Evolutionary conservation across 345 rosid species (phyloP), one percentile per base, ranked within the genome.

Genomic region (Salix arbutifolia): DNA sequence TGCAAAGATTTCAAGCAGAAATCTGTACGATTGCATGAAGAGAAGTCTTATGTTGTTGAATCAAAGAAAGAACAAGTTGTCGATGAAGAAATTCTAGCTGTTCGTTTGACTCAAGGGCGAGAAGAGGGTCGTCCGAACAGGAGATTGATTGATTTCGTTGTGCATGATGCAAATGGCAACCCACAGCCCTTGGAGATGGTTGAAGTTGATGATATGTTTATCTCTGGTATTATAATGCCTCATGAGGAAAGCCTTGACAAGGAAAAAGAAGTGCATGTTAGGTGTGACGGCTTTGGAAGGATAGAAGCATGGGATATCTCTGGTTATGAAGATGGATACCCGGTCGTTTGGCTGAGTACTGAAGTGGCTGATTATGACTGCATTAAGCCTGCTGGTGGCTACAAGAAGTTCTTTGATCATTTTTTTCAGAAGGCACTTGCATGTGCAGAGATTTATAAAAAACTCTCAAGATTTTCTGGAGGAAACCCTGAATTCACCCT

Each of bases 1-100:
- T 88, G 93, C 74, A 74, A 82, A 7, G 67, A 85, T 83, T 89
- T 92, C 72, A 94, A 86, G 85, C 93, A 94, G 66, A 92, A 85
- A 70, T 72, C 90, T 5, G 48, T 85, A 7, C 78, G 78, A 3
- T 31, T 90, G 44, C 77, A 86, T 19, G 84, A 86, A 52, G 81
- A 86, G 62, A n/a, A n/a, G 28, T 84, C 84, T 19, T 84, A 67
- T 13, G 50, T 90, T 25, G 17, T 91, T 18, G 94, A 91, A 80
- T 26, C 77, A 10, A 92, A 88, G 84, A 80, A 65, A 35, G 84
- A 79, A 17, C 81, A 76, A 60, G n/a, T 69, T 71, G 91, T 77
- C 66, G 90, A 89, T 7, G 90, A 89, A 0, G 97, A 94, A 70
- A 42, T 60, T 42, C 18, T 37, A 33, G 83, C 83, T 61, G 23